Base-by-base conservation (phyloP, 1,139 yeast species). In the Debaryomyces sp. region DNA sequence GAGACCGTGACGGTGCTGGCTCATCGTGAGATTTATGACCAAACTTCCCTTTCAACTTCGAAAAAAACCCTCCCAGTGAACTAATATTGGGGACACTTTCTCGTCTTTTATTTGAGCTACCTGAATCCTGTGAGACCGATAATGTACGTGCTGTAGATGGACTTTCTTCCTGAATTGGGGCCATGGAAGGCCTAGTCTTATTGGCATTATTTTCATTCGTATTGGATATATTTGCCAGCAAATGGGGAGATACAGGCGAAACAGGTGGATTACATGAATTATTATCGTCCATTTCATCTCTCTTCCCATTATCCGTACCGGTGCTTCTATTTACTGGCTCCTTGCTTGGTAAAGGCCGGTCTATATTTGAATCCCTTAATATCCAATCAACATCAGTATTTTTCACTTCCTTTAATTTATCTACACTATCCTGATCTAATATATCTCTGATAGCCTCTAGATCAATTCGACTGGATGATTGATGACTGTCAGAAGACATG, bases 381-480 rank as follows among this genome's bases (percentile, higher is more conserved):
- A 81, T 71, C 85, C 85, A 81, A 54, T 79, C 78, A 12, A 75
- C 71, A 50, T 75, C 79, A 18, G 65, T 61, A 43, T 62, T 65
- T 32, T 62, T 60, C 17, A 73, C 66, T 2, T 71, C 75, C 46
- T 63, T 60, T 26, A 66, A 57, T 43, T 61, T 59, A 8, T 52
- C 45, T 35, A 46, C 53, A n/a, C 54, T 50, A 35, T 61, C 63
- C 24, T 58, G 56, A 29, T 64, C 63, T 29, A 63, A 47, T 2
- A 60, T 48, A 22, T 52, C 55, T 44, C 61, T 51, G 35, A 62
- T 57, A 15, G 55, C 56, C 1, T 54, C 59, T 39, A 61, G 47
- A 45, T 56, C 58, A 32, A 56, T 46, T 41, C 46, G 22, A 36
- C 43, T 30, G 17, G 43, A 17, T 22, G 43, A 30, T 10, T 21